phyloP scores from a whole-genome alignment of 129 eudicot species.

The Scalesia atractyloides region DNA sequence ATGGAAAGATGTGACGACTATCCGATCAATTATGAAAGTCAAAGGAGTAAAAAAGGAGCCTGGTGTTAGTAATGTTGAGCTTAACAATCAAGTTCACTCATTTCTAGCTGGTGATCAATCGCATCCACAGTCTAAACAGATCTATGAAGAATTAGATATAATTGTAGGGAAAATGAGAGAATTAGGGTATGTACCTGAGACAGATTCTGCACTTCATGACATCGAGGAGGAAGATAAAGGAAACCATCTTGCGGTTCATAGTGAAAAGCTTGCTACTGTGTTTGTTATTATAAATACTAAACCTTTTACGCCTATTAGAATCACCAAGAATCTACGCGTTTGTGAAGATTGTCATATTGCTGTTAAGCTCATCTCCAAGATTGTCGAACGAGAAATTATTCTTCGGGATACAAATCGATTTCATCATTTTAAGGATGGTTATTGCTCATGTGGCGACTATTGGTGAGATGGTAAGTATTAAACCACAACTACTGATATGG shows the following conservation, averaged over 20 bases:
- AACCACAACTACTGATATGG: neutral
- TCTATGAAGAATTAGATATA: conserved; percentile 51
- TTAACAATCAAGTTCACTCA: conserved; percentile 52
- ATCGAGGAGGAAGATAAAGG: conserved; percentile 86
- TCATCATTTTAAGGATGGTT: conserved; percentile 65
- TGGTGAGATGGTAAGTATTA: conserved; percentile 48
- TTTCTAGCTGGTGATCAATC: conserved; percentile 79
- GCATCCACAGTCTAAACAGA: conserved; percentile 57
- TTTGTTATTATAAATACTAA: conserved; percentile 63
- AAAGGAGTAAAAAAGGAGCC: conserved; percentile 77
- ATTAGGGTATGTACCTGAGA: conserved; percentile 66
- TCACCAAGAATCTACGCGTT: conserved; percentile 85
- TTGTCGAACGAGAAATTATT: conserved; percentile 57
- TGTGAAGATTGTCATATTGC: conserved; percentile 87
- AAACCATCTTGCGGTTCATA: conserved; percentile 66
- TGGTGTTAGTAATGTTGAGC: conserved; percentile 79
- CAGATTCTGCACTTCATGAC: conserved; percentile 71
- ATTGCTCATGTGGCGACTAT: conserved; percentile 82
- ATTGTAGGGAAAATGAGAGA: conserved; percentile 69
- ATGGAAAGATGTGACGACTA: conserved; percentile 68
- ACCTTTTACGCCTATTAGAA: conserved; percentile 49
- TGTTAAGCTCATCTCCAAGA: conserved; percentile 66
- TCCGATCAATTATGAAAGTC: conserved; percentile 68
- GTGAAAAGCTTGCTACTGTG: conserved; percentile 82
- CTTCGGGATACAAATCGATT: conserved; percentile 77